Base-by-base conservation (phyloP, 169 alveolate genomes). In the Eimeria sp. region DNA sequence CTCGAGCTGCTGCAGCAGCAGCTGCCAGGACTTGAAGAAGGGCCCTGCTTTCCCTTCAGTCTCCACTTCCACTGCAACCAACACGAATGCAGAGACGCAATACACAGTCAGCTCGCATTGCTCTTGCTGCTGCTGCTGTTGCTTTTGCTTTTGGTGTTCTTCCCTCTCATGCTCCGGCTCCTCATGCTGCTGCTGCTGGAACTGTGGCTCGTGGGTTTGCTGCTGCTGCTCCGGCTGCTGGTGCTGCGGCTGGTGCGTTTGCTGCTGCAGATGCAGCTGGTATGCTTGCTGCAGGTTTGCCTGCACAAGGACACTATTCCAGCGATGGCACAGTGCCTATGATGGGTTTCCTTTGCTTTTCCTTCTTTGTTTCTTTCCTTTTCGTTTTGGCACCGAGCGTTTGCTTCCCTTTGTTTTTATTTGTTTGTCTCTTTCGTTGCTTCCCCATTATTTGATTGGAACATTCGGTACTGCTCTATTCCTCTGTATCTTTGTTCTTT, bases 31-130 rank as follows among this genome's bases (percentile, higher is more conserved):
- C 40, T 18, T 40, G 30, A 45, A 13, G 90, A 27, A 11, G 70
- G 57, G n/a, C 22, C 70, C 5, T 82, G 90, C 73, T 82, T 82
- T n/a, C 90, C 90, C 27, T 82, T 82, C 45, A 25, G 34, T 25
- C 11, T 47, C n/a, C 72, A 34, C 49, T 82, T 82, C 45, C 63
- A 82, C 20, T 82, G 90, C 90, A 10, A 5, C 5, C 30, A 51
- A 13, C 54, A 82, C 34, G 90, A 82, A 20, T 82, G 90, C 49
- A 47, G 72, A 82, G 72, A 49, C 43, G 72, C 67, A 25, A 82
- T 82, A 63, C 90, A 54, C 10, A 63, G 90, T 82, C 54, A 76
- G 87, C 63, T 30, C 5, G 9, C 13, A 51, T 40, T 51, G 73
- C 72, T 5, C 47, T 13, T 25, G 49, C 70, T n/a, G 73, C 90